These are phyloP conservation scores for Verticillium nonalfalfae DNA, from an alignment of 2,329 filamentous ascomycete genomes.

Conservation along the genomic window DNA sequence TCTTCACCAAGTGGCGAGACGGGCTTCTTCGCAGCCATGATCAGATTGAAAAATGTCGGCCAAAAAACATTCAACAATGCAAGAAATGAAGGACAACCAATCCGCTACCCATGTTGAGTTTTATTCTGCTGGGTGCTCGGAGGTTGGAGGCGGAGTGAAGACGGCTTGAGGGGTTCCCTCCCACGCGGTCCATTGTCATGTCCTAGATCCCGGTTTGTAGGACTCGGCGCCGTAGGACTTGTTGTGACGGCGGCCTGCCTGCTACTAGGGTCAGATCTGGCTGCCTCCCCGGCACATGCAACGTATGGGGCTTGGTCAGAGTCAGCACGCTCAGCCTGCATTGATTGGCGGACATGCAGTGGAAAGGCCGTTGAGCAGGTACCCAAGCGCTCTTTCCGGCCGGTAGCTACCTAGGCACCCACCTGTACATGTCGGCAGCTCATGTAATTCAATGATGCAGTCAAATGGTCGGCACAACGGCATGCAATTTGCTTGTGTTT, in stretches of 20 bases:
- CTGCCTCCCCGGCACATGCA: neutral
- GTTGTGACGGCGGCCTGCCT: neutral
- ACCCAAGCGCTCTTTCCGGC: neutral
- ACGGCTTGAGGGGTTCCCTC: neutral
- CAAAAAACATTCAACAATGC: slow-evolving; percentile 4
- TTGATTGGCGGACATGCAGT: neutral
- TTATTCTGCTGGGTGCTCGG: slow-evolving; percentile 4
- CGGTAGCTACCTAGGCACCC: neutral
- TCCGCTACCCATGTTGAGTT: slow-evolving; percentile 10
- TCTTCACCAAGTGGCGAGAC: slow-evolving; percentile 16
- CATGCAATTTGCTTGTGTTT: no score
- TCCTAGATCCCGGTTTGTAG: neutral
- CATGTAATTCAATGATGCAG: no score
- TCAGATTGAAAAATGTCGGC: neutral
- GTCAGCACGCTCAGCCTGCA: neutral
- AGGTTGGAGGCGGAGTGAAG: neutral
- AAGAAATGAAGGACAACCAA: slow-evolving; percentile 1
- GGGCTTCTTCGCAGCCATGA: slow-evolving; percentile 24
- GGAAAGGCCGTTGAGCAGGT: neutral
- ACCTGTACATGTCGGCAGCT: no score
- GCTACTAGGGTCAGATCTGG: neutral
- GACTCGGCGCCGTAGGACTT: neutral
- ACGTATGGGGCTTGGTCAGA: neutral
- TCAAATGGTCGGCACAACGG: no score
- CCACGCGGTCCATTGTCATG: neutral